These are phyloP conservation scores for Diaporthe sp. DNA, from an alignment of 2,329 filamentous ascomycete genomes.

Conservation along the genomic window DNA sequence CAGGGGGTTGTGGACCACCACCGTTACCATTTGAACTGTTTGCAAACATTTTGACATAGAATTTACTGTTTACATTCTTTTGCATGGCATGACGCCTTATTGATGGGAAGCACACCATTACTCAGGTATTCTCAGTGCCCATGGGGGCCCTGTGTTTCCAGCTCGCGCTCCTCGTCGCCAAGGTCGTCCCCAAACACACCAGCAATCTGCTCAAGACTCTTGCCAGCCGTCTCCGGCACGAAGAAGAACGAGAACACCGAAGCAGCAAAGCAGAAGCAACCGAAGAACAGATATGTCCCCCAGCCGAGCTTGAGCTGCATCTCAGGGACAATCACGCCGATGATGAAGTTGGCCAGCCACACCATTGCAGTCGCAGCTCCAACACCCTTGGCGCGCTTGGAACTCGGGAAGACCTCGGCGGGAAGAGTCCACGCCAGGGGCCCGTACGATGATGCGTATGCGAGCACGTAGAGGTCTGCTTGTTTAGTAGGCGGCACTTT, in stretches of 20 bases:
- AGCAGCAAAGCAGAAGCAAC: constrained; percentile 64
- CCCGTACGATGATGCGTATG: constrained; percentile 49
- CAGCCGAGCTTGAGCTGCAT: constrained; percentile 64
- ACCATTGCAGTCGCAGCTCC: constrained; percentile 50
- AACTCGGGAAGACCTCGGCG: constrained; percentile 53
- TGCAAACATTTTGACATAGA: background rate
- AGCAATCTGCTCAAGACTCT: constrained; percentile 62
- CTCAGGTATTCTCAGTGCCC: background rate
- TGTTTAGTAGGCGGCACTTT: background rate
- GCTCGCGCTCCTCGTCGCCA: constrained; percentile 28
- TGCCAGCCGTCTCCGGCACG: constrained; percentile 64
- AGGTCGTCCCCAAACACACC: constrained; percentile 46
- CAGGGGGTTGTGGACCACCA: background rate
- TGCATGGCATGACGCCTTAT: background rate
- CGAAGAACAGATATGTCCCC: constrained; percentile 68
- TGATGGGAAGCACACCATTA: background rate
- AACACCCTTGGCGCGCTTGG: constrained; percentile 53
- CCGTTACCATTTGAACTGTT: background rate
- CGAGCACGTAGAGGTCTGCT: constrained; percentile 49
- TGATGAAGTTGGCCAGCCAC: constrained; percentile 54
- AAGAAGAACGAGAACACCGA: constrained; percentile 62
- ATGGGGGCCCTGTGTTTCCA: background rate
- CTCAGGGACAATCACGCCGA: constrained; percentile 66
- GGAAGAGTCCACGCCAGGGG: constrained; percentile 54
- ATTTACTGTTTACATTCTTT: background rate